Conservation (phyloP, 257 asterid genomes). For the Cinchona pubescens region DNA sequence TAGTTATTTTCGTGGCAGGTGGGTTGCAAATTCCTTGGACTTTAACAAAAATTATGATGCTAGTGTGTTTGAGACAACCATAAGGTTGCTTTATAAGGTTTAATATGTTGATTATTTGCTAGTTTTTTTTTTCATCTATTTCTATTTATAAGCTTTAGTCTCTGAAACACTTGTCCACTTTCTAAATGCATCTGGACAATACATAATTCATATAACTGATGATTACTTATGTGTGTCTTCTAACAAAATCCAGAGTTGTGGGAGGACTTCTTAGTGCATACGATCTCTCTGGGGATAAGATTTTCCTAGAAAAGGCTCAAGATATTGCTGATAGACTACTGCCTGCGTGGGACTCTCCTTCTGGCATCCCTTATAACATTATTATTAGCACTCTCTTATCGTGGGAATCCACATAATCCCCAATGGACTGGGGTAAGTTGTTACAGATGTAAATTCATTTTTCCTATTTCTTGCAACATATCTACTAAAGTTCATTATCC, state of each 20-base stretch:
- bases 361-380: conserved; percentile 91
- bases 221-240: conserved; percentile 28
- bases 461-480: not conserved
- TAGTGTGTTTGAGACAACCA: conserved; percentile 99
- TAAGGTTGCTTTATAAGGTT: conserved; percentile 99
- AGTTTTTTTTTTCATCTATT: conserved; percentile 27
- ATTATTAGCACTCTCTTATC: conserved; percentile 86
- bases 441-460: conserved; percentile 5
- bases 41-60: conserved; percentile 97
- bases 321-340: conserved; percentile 92
- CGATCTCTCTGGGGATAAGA: conserved; percentile 90
- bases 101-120: conserved; percentile 38
- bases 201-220: conserved; percentile 17
- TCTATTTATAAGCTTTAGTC: not conserved
- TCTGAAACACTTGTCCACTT: conserved; percentile 15
- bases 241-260: conserved; percentile 71
- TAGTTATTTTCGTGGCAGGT: conserved; percentile 58
- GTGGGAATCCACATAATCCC: conserved; percentile 94
- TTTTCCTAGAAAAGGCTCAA: conserved; percentile 91
- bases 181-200: conserved; percentile 17
- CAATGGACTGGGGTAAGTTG: conserved; percentile 96
- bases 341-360: conserved; percentile 96
- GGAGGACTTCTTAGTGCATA: conserved; percentile 98
- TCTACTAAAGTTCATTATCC: not conserved
- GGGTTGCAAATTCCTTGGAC: conserved; percentile 90